Base-by-base conservation (phyloP, 805 yeast genomes). In the Candida pini region DNA sequence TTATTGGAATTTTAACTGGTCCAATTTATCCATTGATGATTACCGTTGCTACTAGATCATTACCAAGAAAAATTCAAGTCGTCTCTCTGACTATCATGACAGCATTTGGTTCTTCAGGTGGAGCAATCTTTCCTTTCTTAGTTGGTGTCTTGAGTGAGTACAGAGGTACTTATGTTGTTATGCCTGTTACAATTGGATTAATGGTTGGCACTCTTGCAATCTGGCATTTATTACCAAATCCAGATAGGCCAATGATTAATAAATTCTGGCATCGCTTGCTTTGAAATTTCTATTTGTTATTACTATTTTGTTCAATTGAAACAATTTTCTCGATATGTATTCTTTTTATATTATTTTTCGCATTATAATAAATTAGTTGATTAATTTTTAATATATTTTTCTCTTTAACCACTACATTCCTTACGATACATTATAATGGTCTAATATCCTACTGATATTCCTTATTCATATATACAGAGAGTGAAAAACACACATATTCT, bases 1-100 rank as follows among this genome's bases (percentile, higher is more conserved):
- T 70, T 1, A 63, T 72, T 18, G 90, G 89, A 2, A 51, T 76
- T 3, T 71, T 70, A 45, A 69, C 78, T 25, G 90, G 89, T 0
- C 89, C 89, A 2, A 60, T 76, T 23, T 82, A 78, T 54, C 71
- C 68, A n/a, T 54, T 73, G 44, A 60, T 71, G 70, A 54, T 73
- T 27, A 58, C 72, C 1, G 48, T 67, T 9, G 58, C 67, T 7
- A 63, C 71, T 1, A 57, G 59, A 36, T 58, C 72, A 22, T 44
- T 73, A 13, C 79, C 78, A 4, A 53, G 76, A 36, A 71, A 66
- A 51, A 70, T 72, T 37, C 74, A 69, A 48, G 65, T 69, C 30
- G 63, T 71, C 24, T 62, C 76, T 0, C 47, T 73, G 44, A 71
- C 77, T 1, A 60, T 73, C 28, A 66, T 64, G 54, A 69, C 77